Evolutionary conservation across 192 early-diverging fungal genomes (phyloP), one percentile per base, ranked within the genome.

Genomic region (Linnemannia zychae): DNA sequence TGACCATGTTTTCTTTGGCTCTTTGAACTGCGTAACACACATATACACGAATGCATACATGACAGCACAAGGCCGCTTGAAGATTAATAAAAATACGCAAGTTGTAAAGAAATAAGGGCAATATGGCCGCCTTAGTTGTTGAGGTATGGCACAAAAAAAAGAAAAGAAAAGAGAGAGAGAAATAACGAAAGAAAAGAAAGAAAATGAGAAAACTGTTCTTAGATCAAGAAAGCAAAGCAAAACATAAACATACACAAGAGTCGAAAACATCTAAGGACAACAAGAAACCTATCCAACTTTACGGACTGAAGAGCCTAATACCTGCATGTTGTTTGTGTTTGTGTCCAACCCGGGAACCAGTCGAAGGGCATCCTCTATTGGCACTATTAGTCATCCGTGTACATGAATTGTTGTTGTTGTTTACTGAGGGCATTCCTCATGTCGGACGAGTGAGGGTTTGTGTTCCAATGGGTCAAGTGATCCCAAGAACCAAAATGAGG

Each of bases 381-480:
- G 57, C 57, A 24, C 31, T 63, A 63, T 63, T 63, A 63, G 57
- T 63, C 57, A 63, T 63, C 57, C 28, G 57, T 24, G 24, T 63
- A 28, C 57, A 63, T 63, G 24, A 63, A 63, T 63, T 63, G 57
- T 63, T 63, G 24, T 31, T 65, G 52, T 53, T 22, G 31, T 22
- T 22, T 18, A 22, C 5, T n/a, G n/a, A 67, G 67, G 20, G 33
- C 75, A 77, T 77, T 69, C 74, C 46, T 28, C 53, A 47, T 71
- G 71, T 48, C n/a, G 71, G 47, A 47, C 71, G n/a, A 53, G 13
- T 73, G n/a, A n/a, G n/a, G 18, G 37, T 71, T 72, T 72, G 24
- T 72, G 20, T 48, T 16, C 57, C 40, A 44, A 63, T 31, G 28
- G 3, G 28, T 63, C 57, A 63, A 63, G 57, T 63, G 57, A 63